Conservation (phyloP, 805 yeast species). For the Lachancea thermotolerans region DNA sequence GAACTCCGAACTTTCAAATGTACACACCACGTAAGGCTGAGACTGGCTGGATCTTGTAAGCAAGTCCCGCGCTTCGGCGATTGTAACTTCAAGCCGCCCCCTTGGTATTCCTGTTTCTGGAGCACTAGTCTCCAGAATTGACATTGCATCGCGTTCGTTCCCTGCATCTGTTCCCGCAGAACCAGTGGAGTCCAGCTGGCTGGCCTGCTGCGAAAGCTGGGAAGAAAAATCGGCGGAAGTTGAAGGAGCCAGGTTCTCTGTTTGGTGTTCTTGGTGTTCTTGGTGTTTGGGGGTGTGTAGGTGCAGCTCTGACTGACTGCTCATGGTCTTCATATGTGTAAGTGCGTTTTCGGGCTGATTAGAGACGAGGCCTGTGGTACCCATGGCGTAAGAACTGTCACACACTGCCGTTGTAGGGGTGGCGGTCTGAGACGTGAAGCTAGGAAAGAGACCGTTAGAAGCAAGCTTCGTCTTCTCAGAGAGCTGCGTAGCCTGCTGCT, state of each 20-base stretch:
- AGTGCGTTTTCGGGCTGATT: slow-evolving; percentile 31
- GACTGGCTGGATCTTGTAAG: slow-evolving; percentile 46
- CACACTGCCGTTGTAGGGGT: slow-evolving; percentile 67
- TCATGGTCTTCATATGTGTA: slow-evolving; percentile 27
- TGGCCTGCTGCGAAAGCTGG: slow-evolving; percentile 1
- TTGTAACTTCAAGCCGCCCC: slow-evolving; percentile 77
- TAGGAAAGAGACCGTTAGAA: slow-evolving; percentile 26
- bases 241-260: not conserved
- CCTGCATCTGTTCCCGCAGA: not conserved
- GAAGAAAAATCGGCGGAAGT: not conserved
- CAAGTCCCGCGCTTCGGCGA: slow-evolving; percentile 72
- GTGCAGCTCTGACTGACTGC: slow-evolving; percentile 8
- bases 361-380: slow-evolving; percentile 48
- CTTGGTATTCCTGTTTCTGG: slow-evolving; percentile 41
- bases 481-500: slow-evolving; percentile 10
- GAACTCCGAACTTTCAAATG: slow-evolving; percentile 86
- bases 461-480: slow-evolving; percentile 3
- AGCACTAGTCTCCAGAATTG: not conserved
- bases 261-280: not conserved
- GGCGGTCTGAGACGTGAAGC: slow-evolving; percentile 37
- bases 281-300: not conserved
- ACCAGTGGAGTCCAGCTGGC: not conserved
- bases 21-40: slow-evolving; percentile 84
- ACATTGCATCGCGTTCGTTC: slow-evolving; percentile 1
- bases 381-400: slow-evolving; percentile 57